Conservation (phyloP, 106 monocot genomes). For the Platanthera guangdongensis region DNA sequence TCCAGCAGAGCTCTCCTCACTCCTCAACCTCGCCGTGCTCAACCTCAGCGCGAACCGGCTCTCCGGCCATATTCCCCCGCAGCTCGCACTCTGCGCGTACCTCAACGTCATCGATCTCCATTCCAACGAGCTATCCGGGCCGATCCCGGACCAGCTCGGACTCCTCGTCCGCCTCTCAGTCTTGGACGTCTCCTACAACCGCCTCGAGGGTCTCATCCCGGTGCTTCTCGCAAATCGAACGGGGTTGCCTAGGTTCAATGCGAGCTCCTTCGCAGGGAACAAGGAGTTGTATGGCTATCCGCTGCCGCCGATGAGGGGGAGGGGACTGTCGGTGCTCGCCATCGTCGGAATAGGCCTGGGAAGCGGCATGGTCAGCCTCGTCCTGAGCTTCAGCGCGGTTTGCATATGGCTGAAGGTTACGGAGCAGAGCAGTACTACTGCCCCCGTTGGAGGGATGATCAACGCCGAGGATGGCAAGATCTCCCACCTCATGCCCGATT, state of each 20-base stretch:
- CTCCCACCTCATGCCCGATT: slow-evolving; percentile 46
- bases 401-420: slow-evolving; percentile 53
- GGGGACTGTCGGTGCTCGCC: slow-evolving; percentile 38
- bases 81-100: slow-evolving; percentile 59
- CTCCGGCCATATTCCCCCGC: slow-evolving; percentile 55
- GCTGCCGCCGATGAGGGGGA: slow-evolving; percentile 24
- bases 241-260: slow-evolving; percentile 41
- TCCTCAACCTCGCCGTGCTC: slow-evolving; percentile 67
- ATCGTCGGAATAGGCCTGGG: slow-evolving; percentile 68
- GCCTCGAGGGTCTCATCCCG: slow-evolving; percentile 41
- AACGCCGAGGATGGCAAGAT: slow-evolving; percentile 43
- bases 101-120: slow-evolving; percentile 84
- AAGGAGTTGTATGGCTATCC: slow-evolving; percentile 52
- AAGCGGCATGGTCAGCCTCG: slow-evolving; percentile 49
- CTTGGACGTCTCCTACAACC: slow-evolving; percentile 59
- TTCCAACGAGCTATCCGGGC: slow-evolving; percentile 41
- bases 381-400: slow-evolving; percentile 62
- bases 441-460: background rate
- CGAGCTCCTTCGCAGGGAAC: slow-evolving; percentile 54
- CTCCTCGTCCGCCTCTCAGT: slow-evolving; percentile 42
- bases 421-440: slow-evolving; percentile 10
- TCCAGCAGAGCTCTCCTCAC: slow-evolving; percentile 33
- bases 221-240: slow-evolving; percentile 32
- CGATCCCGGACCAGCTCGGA: slow-evolving; percentile 49
- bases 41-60: slow-evolving; percentile 62